Evolutionary conservation across 2,329 filamentous ascomycete species (phyloP), one percentile per base, ranked within the genome.

Genomic region (Metarhizium robertsii): DNA sequence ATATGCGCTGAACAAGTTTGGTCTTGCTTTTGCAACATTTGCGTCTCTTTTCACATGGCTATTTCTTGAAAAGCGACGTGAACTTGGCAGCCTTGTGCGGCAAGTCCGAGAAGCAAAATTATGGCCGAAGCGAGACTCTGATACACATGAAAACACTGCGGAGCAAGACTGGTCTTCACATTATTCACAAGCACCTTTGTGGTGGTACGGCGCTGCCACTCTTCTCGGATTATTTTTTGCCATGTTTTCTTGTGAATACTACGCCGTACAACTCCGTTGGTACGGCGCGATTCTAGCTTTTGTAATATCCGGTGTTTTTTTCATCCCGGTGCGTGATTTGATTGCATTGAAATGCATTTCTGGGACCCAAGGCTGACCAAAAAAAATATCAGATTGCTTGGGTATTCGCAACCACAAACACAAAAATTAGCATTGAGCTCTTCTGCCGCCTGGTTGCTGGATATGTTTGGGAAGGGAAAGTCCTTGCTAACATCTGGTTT

Each of bases 11-110:
- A 77, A 75, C 3, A 76, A 75, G 0, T 81, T 79, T 57, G 77
- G 79, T 2, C 69, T 80, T 2, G 75, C 75, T 2, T 81, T 81
- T 55, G 79, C 79, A 5, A 74, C 75, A 13, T 72, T 80, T 30
- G 73, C 75, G 0, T 67, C 66, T 1, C 63, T 69, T 0, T 67
- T 69, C 14, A 61, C 67, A 7, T 69, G 67, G 67, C 54, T 67
- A 2, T 61, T 64, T 7, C 61, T 69, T 0, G 67, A 69, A 53
- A 68, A 68, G 54, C 63, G 66, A 0, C 55, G 60, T 3, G 65
- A 61, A 11, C 57, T 69, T 3, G 49, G 48, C 11, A 14, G 20
- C 6, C 25, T 48, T 16, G 45, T 48, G 11, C 20, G 45, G 5
- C 45, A 48, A 30, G 45, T 30, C 45, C 45, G 45, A 3, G 7